phyloP scores from a whole-genome alignment of 306 rosid species.

The Myrica gale region DNA sequence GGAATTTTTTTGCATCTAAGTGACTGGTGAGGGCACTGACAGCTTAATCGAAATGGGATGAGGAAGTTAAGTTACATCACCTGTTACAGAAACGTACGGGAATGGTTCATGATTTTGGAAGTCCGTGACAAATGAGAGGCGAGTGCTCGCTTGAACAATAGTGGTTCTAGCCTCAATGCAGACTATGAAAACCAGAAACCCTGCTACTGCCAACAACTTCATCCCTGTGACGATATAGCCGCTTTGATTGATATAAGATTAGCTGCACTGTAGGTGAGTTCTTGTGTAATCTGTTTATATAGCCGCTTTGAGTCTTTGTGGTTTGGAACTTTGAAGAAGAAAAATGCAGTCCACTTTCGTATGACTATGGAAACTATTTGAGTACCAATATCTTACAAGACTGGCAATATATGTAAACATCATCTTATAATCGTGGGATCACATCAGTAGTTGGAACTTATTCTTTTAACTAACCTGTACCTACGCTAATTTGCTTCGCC shows the following conservation, averaged over 20 bases:
- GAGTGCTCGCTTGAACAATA: constrained; percentile 46
- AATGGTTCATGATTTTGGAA: constrained; percentile 36
- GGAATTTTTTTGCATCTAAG: background rate
- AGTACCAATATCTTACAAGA: background rate
- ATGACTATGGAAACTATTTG: background rate
- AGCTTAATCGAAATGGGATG: background rate
- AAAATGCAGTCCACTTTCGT: constrained; percentile 20
- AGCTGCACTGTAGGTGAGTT: constrained; percentile 29
- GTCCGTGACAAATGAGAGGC: constrained; percentile 29
- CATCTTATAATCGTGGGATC: constrained; percentile 4
- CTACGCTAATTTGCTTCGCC: too few relatives aligned
- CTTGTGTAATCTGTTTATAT: constrained; percentile 16
- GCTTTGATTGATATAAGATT: constrained; percentile 4
- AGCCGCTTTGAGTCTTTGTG: background rate
- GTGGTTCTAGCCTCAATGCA: constrained; percentile 22
- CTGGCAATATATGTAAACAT: background rate
- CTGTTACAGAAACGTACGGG: constrained; percentile 59
- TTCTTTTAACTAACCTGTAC: too few relatives aligned
- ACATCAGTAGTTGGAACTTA: background rate
- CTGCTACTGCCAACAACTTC: constrained; percentile 41
- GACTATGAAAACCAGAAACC: constrained; percentile 37
- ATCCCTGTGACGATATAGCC: constrained; percentile 16
- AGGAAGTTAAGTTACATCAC: constrained; percentile 30
- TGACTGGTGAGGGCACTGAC: background rate
- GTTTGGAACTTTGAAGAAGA: constrained; percentile 17